A percentile compares a stretch with the other conserved stretches of the same genome.
phyloP scores from a whole-genome alignment of 176 grass and related monocot species.

The Eragrostis curvula region DNA sequence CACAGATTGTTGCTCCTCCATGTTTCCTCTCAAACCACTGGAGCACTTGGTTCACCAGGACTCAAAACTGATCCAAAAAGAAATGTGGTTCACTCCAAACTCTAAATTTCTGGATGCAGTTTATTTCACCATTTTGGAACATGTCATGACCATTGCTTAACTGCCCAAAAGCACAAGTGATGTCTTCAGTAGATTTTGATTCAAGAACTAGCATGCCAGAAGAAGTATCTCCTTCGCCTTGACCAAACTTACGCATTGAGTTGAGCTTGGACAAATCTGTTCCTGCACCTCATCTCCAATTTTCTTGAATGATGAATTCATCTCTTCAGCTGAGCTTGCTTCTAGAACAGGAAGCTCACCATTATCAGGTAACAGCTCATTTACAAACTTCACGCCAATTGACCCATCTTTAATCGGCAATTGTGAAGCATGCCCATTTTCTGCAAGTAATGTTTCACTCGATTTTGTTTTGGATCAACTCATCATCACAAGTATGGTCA shows the following conservation, averaged over 20 bases:
- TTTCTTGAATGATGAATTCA: conserved; percentile 28
- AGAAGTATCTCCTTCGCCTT: not conserved
- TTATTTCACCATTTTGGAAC: too few relatives aligned
- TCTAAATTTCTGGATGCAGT: too few relatives aligned
- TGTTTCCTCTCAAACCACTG: too few relatives aligned
- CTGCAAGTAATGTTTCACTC: not conserved
- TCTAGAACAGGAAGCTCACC: conserved; percentile 29
- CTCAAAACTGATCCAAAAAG: too few relatives aligned
- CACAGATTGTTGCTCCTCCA: too few relatives aligned
- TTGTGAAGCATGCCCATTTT: not conserved
- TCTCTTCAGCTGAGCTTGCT: conserved; percentile 21
- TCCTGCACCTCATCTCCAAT: not conserved
- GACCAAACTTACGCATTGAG: not conserved
- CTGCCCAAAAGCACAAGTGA: too few relatives aligned
- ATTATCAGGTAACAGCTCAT: not conserved
- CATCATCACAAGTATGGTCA: not conserved
- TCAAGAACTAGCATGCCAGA: conserved; percentile 32
- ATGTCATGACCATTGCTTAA: too few relatives aligned
- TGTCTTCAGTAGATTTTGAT: conserved; percentile 26
- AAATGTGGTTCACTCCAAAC: too few relatives aligned
- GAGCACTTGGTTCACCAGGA: too few relatives aligned
- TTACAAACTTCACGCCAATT: not conserved
- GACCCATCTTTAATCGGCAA: not conserved
- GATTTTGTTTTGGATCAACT: not conserved
- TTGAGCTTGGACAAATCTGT: not conserved